These are phyloP conservation scores for sorghum (Sorghum bicolor) DNA, from an alignment of 176 grass and related monocot species.

Conservation along the genomic window DNA sequence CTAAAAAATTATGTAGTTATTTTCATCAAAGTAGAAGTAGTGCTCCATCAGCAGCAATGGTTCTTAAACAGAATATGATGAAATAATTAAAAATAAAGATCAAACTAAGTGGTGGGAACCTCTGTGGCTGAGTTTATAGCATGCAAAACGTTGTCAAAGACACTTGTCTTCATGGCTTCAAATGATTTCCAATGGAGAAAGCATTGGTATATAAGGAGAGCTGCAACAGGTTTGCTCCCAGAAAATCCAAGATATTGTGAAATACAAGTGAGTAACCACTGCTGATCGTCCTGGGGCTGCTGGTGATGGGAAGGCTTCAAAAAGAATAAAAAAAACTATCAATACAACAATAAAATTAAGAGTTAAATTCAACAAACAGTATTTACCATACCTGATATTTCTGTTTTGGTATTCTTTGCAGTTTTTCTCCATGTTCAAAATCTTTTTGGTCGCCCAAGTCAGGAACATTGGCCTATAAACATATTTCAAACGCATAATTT, in stretches of 20 bases:
- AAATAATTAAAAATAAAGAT: background rate
- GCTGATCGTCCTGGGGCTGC: constrained; percentile 52
- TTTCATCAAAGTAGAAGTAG: constrained; percentile 16
- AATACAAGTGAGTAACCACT: constrained; percentile 62
- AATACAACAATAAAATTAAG: constrained; percentile 5
- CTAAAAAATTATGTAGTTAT: constrained; percentile 7
- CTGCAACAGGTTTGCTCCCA: constrained; percentile 54
- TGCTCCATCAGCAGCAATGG: background rate
- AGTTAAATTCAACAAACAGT: constrained; percentile 4
- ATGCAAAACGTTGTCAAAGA: constrained; percentile 65
- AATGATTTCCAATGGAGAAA: constrained; percentile 76
- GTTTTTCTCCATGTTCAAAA: constrained; percentile 65
- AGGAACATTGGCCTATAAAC: constrained; percentile 37
- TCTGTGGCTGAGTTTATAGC: constrained; percentile 63
- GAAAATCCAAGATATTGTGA: constrained; percentile 68
- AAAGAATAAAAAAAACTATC: constrained; percentile 23
- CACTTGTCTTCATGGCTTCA: constrained; percentile 65
- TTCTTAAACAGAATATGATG: constrained; percentile 14
- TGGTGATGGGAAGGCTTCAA: constrained; percentile 28
- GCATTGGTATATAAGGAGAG: constrained; percentile 73
- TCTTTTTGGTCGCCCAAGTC: constrained; percentile 48
- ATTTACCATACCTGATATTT: constrained; percentile 69
- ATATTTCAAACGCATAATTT: constrained; percentile 9
- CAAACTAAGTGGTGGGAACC: constrained; percentile 38
- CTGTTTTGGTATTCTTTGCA: constrained; percentile 59